A percentile compares a stretch with the other conserved stretches of the same genome.
phyloP scores from a whole-genome alignment of 257 asterid genomes.

The Fraxinus anomala region DNA sequence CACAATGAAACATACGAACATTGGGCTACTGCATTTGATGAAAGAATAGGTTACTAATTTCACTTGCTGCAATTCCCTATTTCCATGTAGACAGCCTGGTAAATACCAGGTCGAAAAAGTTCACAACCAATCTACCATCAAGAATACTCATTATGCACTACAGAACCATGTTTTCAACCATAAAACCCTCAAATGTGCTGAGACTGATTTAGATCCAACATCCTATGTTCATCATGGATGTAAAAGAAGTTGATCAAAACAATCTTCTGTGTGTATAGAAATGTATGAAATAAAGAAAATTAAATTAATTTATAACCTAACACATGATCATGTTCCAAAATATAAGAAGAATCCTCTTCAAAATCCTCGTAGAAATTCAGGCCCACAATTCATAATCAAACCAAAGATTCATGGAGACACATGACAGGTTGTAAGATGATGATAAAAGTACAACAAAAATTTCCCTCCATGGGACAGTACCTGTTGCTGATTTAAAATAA shows the following conservation, averaged over 20 bases:
- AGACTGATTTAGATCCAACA: background rate
- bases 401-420: constrained; percentile 19
- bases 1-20: background rate
- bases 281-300: background rate
- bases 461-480: constrained; percentile 35
- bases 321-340: constrained; percentile 1
- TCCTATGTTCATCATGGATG: background rate
- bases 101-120: background rate
- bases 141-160: background rate
- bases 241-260: background rate
- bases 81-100: background rate
- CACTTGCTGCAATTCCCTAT: background rate
- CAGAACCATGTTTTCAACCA: background rate
- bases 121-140: background rate
- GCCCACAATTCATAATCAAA: constrained; percentile 22
- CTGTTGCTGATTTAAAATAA: constrained; percentile 32
- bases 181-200: background rate
- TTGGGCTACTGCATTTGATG: background rate
- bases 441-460: constrained; percentile 43
- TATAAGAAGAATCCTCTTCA: constrained; percentile 24
- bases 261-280: constrained; percentile 7
- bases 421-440: constrained; percentile 23
- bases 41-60: background rate
- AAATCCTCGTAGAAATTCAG: constrained; percentile 31
- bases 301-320: background rate